Evolutionary conservation across 75 land plant genomes (phyloP), one percentile per base, ranked within the genome.

Genomic region (Cunninghamia lanceolata): DNA sequence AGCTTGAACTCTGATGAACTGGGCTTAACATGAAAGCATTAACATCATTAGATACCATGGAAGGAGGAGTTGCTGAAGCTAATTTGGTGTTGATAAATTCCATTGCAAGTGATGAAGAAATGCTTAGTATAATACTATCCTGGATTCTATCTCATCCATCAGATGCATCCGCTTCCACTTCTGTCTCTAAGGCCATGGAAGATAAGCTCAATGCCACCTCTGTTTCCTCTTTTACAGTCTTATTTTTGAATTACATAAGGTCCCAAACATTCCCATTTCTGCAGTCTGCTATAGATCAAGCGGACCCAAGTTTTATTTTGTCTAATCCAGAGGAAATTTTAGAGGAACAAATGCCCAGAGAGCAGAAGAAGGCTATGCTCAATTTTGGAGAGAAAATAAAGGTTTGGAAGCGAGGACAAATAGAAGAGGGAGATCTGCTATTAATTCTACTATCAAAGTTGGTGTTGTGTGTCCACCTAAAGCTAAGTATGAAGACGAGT

Each of bases 211-310:
- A 32, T 68, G 74, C 46, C 35, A 87, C 89, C 47, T 87, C 85
- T 53, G 78, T 88, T n/a, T 50, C 50, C 14, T 87, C 89, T 38
- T 88, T 88, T 73, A 78, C 88, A 56, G 88, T 88, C 19, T 77
- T 47, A 25, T 87, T 88, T 87, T 32, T 88, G 63, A 88, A 88
- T 47, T 87, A 77, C 43, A 76, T 88, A 36, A 87, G 89, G 88
- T 38, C 66, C 11, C 54, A 66, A 50, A 52, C 87, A 68, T 88
- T 54, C 43, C 89, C 88, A 14, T 43, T 86, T 38, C 36, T 88
- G 32, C 84, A 56, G 70, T 25, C 34, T 16, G 66, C 89, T 85
- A 47, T 63, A 36, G 42, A 38, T 53, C 17, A 21, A n/a, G 66
- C 35, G 21, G 83, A 88, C 7, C 1, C 75, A 38, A 46, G 85